Evolutionary conservation across 768 basidiomycete genomes (phyloP), one percentile per base, ranked within the genome.

Genomic region (Stropharia rugosoannulata): DNA sequence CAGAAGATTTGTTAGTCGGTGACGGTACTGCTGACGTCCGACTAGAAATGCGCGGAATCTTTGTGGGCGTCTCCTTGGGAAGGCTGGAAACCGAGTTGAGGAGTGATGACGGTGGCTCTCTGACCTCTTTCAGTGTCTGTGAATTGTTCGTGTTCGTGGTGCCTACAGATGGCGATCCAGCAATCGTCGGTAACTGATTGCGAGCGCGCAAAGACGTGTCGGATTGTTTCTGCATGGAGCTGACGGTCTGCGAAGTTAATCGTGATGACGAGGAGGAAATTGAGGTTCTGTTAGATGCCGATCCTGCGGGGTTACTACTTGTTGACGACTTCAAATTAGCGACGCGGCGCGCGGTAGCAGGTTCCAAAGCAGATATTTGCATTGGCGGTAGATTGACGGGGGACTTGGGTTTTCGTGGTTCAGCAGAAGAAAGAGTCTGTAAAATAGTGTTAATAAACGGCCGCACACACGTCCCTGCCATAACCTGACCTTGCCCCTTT

Each of bases 11-110:
- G 52, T 83, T 68, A 41, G 87, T 80, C 12, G 92, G 92, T 6
- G 91, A 91, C 45, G 83, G 80, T 50, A 80, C 81, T 9, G 88
- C 84, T 4, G 92, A 90, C 2, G 87, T 85, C 35, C 88, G 82
- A 65, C 90, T 90, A n/a, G 91, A 89, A 39, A 95, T 94, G 22
- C 93, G 89, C 45, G 93, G 93, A 64, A 95, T 95, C 75, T 93
- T 95, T 16, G 93, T 95, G 3, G 93, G 93, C 0, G 93, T 93
- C 66, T 93, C 92, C 71, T 93, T 93, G 5, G 81, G 68, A 54
- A 86, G 70, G 9, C 76, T 73, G 27, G 79, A 75, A 2, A 75
- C 64, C 13, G 82, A 75, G 60, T 86, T 87, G 54, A 76, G 65
- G 39, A 81, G 67, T 10, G 80, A 75, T n/a, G 78, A 77, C 9